Conservation (phyloP, 2,329 filamentous ascomycete species). For the Fusarium proliferatum region DNA sequence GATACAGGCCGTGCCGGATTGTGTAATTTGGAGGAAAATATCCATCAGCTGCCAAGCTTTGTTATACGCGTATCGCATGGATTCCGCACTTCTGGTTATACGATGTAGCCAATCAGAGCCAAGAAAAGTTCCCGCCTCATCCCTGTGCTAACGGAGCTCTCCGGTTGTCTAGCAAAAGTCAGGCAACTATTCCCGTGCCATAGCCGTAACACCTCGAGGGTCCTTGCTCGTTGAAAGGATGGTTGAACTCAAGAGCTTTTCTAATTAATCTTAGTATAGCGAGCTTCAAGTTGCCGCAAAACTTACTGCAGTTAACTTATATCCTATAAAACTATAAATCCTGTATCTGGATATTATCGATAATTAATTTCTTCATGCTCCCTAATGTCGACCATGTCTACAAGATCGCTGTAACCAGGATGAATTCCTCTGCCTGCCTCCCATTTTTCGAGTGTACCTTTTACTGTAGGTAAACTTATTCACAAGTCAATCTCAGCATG, state of each 20-base stretch:
- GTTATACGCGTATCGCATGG: background rate
- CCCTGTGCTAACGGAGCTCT: background rate
- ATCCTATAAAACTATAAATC: too few species aligned
- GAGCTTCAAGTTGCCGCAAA: too few species aligned
- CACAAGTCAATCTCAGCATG: rapidly evolving
- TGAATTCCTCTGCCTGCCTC: rapidly evolving
- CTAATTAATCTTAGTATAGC: too few species aligned
- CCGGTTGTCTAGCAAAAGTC: background rate
- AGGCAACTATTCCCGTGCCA: rapidly evolving
- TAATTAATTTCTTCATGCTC: too few species aligned
- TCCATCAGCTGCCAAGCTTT: background rate
- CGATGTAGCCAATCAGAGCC: background rate
- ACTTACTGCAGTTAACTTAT: too few species aligned
- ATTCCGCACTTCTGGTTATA: background rate
- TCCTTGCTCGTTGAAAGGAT: too few species aligned
- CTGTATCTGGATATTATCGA: too few species aligned
- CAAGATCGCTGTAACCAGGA: too few species aligned
- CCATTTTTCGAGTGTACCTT: rapidly evolving
- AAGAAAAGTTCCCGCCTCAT: background rate
- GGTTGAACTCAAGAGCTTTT: too few species aligned
- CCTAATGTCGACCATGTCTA: too few species aligned
- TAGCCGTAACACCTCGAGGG: too few species aligned
- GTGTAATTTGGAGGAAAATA: background rate
- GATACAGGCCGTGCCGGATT: rapidly evolving
- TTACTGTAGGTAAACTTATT: rapidly evolving